Evolutionary conservation across 768 basidiomycete genomes (phyloP).

Genomic region (Phaeotremella fagi): DNA sequence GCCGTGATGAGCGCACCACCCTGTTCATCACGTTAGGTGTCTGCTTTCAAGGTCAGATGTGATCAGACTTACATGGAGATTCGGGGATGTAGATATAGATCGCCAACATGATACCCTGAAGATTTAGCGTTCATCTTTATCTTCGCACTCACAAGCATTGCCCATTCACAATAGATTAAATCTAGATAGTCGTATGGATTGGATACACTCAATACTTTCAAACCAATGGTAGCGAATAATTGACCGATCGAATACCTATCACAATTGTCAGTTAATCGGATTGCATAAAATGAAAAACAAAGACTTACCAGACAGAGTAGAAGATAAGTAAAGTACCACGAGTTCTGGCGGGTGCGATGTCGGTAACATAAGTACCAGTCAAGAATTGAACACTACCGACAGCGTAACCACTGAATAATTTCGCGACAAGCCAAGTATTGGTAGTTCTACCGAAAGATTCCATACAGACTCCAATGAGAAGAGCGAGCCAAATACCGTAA

Average conservation of each 20-base stretch:
- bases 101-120: slow-evolving; percentile 17
- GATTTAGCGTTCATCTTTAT: too few species aligned
- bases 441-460: slow-evolving; percentile 14
- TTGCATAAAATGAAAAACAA: neutral
- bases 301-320: slow-evolving; percentile 21
- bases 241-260: slow-evolving; percentile 33
- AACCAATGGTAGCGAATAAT: slow-evolving; percentile 20
- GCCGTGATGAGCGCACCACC: slow-evolving; percentile 28
- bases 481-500: slow-evolving; percentile 24
- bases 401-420: slow-evolving; percentile 29
- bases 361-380: slow-evolving; percentile 28
- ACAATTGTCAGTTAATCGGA: too few species aligned
- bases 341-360: slow-evolving; percentile 25
- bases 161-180: slow-evolving; percentile 35
- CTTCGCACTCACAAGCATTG: slow-evolving; percentile 15
- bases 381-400: slow-evolving; percentile 33
- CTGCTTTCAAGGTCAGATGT: too few species aligned
- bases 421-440: slow-evolving; percentile 24
- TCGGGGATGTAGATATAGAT: slow-evolving; percentile 24
- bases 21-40: slow-evolving; percentile 8
- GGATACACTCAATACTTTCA: slow-evolving; percentile 23
- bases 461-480: slow-evolving; percentile 11
- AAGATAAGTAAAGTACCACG: slow-evolving; percentile 24
- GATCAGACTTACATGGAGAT: slow-evolving; percentile 17
- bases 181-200: slow-evolving; percentile 22